These are phyloP conservation scores for Trametes meyenii DNA, from an alignment of 768 basidiomycete species.

Conservation along the genomic window DNA sequence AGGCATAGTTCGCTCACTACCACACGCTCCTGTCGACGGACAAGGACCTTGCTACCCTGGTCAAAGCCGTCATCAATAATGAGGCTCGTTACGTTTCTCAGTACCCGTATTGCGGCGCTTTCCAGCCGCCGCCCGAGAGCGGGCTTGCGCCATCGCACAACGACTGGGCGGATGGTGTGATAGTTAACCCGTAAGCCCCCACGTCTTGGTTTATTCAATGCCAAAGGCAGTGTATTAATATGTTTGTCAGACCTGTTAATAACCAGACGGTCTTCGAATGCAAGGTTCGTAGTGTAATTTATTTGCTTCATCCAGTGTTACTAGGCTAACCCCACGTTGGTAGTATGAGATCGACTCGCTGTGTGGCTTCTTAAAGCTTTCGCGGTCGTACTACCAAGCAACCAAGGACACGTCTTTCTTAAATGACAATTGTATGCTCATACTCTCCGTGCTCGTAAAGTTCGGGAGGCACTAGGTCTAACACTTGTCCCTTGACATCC, in stretches of 20 bases:
- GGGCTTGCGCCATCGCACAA: slow-evolving; percentile 66
- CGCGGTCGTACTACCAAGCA: slow-evolving; percentile 69
- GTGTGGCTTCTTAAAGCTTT: slow-evolving; percentile 79
- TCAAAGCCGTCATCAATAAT: slow-evolving; percentile 83
- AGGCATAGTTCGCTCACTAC: slow-evolving; percentile 68
- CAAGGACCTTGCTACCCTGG: slow-evolving; percentile 58
- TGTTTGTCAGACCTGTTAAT: slow-evolving; percentile 56
- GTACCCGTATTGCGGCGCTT: slow-evolving; percentile 80
- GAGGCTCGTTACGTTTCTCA: slow-evolving; percentile 73
- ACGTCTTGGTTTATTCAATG: background rate
- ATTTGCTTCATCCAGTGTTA: too few species aligned
- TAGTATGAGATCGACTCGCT: slow-evolving; percentile 83
- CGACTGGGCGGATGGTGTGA: slow-evolving; percentile 68
- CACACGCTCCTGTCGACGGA: slow-evolving; percentile 59
- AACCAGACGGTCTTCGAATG: slow-evolving; percentile 78
- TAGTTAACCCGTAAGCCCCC: slow-evolving; percentile 67
- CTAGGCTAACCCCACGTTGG: background rate
- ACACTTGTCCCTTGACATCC: background rate
- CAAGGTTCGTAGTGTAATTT: slow-evolving; percentile 52
- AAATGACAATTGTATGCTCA: slow-evolving; percentile 61
- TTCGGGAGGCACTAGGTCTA: background rate
- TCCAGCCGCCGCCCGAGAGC: slow-evolving; percentile 81
- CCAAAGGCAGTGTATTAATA: slow-evolving; percentile 1
- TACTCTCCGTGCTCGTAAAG: background rate
- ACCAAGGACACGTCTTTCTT: slow-evolving; percentile 75